Evolutionary conservation across 2,329 filamentous ascomycete species (phyloP), one percentile per base, ranked within the genome.

Genomic region (Teratosphaeria gauchensis): DNA sequence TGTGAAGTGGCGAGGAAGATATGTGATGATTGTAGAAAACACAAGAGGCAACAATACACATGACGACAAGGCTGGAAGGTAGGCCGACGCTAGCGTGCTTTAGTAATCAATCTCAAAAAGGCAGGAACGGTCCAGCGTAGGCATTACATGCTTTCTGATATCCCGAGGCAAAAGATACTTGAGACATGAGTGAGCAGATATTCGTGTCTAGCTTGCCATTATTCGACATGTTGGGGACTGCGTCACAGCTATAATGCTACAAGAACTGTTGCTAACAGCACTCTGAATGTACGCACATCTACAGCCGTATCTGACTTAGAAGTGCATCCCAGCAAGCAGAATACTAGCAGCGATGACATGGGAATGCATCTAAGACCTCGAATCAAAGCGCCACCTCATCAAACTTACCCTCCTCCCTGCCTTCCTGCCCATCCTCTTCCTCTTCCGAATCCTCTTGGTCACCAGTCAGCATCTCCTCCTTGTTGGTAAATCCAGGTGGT

Each of bases 371-470:
- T 8, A 21, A 16, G 19, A 21, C 3, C 4, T 21, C 1, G 42
- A 48, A 48, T 54, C 52, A 65, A 28, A 65, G 54, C 21, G 56
- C 59, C 38, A 66, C 63, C 32, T 66, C 64, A 52, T 66, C 64
- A 35, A 65, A 66, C 52, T 59, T 65, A 16, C 63, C 64, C 28
- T 60, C 62, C 8, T 61, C 54, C 30, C 16, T 33, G 19, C 60
- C 24, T 24, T 56, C 35, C n/a, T 35, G 21, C 14, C 16, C 55
- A 51, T 12, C 21, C 33, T 53, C 51, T 31, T 57, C 56, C 56
- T 53, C 31, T 55, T 61, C 58, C 54, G 59, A 32, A 35, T 56
- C 62, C 14, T 55, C 59, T 16, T 56, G 55, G 6, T 42, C 48
- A 21, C 58, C 51, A 14, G 48, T 54, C 54, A 53, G 31, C 38